Evolutionary conservation across 2,329 filamentous ascomycete species (phyloP).

Genomic region (Zarea fungicola): DNA sequence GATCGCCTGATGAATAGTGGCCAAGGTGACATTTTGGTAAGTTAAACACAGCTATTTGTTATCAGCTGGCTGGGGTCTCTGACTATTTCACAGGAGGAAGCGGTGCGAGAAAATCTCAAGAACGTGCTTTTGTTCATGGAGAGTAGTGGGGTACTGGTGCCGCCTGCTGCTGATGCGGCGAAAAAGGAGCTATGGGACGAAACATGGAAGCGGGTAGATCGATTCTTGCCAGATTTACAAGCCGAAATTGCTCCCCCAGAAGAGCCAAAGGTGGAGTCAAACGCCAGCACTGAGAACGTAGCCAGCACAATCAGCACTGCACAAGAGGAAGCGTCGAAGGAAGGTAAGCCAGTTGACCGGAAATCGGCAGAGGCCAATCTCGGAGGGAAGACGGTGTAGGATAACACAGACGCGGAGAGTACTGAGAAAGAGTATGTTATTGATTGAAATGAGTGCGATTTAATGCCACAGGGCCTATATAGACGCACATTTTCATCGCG

Average conservation of each 20-base stretch:
- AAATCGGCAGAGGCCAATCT: neutral
- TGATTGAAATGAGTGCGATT: constrained; percentile 9
- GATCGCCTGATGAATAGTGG: constrained; percentile 95
- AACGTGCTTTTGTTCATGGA: constrained; percentile 96
- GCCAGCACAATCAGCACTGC: neutral
- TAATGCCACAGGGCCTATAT: neutral
- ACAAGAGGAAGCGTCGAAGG: neutral
- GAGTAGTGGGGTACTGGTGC: constrained; percentile 76
- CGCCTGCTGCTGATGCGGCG: constrained; percentile 54
- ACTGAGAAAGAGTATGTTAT: constrained; percentile 1
- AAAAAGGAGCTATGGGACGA: constrained; percentile 56
- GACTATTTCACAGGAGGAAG: constrained; percentile 66
- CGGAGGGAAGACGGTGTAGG: too few relatives aligned
- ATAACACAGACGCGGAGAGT: neutral
- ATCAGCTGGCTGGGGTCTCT: constrained; percentile 10
- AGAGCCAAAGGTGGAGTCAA: constrained; percentile 8
- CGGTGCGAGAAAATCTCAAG: constrained; percentile 90
- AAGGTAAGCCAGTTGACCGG: neutral
- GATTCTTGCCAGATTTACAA: constrained; percentile 57
- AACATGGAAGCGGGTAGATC: constrained; percentile 61
- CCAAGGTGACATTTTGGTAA: constrained; percentile 80
- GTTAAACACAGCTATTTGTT: constrained; percentile 26
- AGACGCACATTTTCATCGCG: neutral
- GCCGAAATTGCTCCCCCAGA: constrained; percentile 6
- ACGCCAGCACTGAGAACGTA: neutral